A percentile compares a stretch with the other conserved stretches of the same genome.
Evolutionary conservation across 441 rosid species (phyloP).

Genomic region (Adansonia madagascariensis): DNA sequence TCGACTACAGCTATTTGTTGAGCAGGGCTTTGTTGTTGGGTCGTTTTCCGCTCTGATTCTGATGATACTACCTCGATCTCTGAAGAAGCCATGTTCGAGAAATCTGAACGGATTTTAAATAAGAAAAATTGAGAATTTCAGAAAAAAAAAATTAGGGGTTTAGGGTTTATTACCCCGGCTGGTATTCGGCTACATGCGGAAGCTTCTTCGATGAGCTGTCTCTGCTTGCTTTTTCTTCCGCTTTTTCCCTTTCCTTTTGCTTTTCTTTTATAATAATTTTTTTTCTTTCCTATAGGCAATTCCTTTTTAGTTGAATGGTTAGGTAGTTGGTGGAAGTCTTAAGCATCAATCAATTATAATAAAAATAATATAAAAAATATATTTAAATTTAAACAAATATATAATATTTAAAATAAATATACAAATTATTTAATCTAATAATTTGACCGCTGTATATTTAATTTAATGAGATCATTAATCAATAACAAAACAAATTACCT

Average conservation of each 20-base stretch:
- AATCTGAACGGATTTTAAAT: slow-evolving; percentile 2
- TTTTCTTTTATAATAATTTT: neutral
- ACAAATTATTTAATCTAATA: no score
- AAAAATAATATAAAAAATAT: no score
- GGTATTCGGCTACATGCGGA: neutral
- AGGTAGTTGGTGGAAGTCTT: no score
- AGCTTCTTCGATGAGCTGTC: neutral
- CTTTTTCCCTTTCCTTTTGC: neutral
- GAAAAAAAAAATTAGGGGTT: slow-evolving; percentile 9
- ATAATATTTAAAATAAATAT: no score
- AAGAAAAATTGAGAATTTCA: neutral
- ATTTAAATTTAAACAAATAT: no score
- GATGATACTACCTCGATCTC: slow-evolving; percentile 78
- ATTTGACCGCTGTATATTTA: no score
- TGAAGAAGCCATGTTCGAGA: slow-evolving; percentile 61
- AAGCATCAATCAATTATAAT: no score
- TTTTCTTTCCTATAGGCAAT: no score
- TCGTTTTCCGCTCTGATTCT: slow-evolving; percentile 40
- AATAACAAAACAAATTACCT: no score
- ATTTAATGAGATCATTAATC: no score
- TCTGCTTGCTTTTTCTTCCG: neutral
- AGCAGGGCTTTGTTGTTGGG: slow-evolving; percentile 34
- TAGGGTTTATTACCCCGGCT: slow-evolving; percentile 21
- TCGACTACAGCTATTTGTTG: slow-evolving; percentile 45
- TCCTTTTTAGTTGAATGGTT: no score